Percentiles rank a stretch among this genome's conserved stretches.
phyloP scores from a whole-genome alignment of 805 yeast genomes.

The Phaffomyces antillensis region DNA sequence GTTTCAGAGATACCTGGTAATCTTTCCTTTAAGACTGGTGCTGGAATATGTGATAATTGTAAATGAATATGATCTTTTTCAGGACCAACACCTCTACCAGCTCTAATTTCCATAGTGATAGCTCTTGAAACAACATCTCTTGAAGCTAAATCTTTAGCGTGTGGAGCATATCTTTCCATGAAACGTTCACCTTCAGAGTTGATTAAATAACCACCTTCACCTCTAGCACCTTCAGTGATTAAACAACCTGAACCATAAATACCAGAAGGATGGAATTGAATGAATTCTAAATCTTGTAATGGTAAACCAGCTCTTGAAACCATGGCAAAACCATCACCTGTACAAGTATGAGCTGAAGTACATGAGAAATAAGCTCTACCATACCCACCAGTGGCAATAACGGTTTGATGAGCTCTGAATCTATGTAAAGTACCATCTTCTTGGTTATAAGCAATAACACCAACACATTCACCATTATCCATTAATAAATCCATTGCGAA shows the following conservation, averaged over 20 bases:
- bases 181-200: conserved; percentile 98
- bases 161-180: conserved; percentile 99
- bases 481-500: conserved; percentile 91
- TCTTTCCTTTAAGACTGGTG: conserved; percentile 87
- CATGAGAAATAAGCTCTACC: conserved; percentile 98
- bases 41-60: conserved; percentile 91
- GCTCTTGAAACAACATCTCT: conserved; percentile 98
- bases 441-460: conserved; percentile 95
- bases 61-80: conserved; percentile 90
- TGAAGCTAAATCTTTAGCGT: conserved; percentile 96
- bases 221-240: conserved; percentile 99
- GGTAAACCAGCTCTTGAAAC: conserved; percentile 98
- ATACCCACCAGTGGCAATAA: conserved; percentile 97
- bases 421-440: conserved; percentile 98
- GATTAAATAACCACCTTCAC: conserved; percentile 97
- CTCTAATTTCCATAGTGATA: conserved; percentile 96
- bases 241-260: conserved; percentile 98
- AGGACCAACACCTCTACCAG: conserved; percentile 98
- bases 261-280: conserved; percentile 99
- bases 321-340: conserved; percentile 99
- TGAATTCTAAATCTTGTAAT: conserved; percentile 92
- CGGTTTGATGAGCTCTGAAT: conserved; percentile 94
- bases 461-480: conserved; percentile 94
- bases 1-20: conserved; percentile 99
- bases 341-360: conserved; percentile 99